phyloP scores from a whole-genome alignment of 2,329 filamentous ascomycete genomes.

The Trichoderma sp. region DNA sequence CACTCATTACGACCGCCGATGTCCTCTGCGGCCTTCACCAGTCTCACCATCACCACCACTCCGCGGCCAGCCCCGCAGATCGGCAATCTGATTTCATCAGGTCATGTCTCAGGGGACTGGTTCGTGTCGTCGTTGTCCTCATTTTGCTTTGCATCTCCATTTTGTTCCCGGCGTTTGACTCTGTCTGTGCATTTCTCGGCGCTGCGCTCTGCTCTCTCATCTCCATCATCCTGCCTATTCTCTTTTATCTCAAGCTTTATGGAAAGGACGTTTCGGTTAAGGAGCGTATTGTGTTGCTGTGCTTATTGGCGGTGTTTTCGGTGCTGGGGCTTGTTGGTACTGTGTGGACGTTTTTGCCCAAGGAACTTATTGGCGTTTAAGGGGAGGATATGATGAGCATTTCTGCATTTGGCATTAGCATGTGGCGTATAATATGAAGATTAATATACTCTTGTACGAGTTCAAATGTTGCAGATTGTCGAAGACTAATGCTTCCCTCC shows the following conservation, averaged over 20 bases:
- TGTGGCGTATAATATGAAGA: neutral
- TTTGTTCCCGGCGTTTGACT: conserved; percentile 76
- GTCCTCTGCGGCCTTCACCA: conserved; percentile 74
- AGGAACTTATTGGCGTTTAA: conserved; percentile 66
- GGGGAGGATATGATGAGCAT: neutral
- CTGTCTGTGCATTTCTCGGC: conserved; percentile 89
- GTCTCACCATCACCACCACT: conserved; percentile 38
- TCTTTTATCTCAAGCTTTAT: conserved; percentile 91
- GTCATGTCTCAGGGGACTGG: conserved; percentile 55
- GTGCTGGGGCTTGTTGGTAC: conserved; percentile 77
- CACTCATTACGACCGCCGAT: conserved; percentile 84
- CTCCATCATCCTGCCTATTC: conserved; percentile 84
- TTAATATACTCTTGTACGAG: too few relatives aligned
- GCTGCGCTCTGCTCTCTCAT: conserved; percentile 91
- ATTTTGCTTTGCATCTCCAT: conserved; percentile 75
- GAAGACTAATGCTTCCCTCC: too few relatives aligned
- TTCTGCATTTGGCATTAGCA: neutral
- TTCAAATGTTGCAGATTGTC: too few relatives aligned
- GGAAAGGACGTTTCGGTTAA: conserved; percentile 65
- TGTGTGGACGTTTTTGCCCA: conserved; percentile 85
- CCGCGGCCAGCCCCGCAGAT: conserved; percentile 45
- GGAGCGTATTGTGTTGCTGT: conserved; percentile 70
- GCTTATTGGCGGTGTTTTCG: conserved; percentile 69
- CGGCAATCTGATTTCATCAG: conserved; percentile 48
- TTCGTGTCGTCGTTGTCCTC: conserved; percentile 70